Evolutionary conservation across 2,329 filamentous ascomycete genomes (phyloP), one percentile per base, ranked within the genome.

Genomic region (Fulvia fulva): DNA sequence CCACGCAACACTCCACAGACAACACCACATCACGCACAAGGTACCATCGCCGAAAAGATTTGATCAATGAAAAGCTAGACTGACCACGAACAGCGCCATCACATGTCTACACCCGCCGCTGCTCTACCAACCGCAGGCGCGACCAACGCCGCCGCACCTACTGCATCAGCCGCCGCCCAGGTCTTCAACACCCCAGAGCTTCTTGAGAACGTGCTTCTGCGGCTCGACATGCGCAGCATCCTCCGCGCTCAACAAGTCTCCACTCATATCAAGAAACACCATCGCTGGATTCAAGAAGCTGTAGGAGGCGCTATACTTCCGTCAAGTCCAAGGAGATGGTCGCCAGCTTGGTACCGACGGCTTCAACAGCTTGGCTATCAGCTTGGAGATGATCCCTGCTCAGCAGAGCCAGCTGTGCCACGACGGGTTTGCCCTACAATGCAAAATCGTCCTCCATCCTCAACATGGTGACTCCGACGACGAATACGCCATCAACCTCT

Each of bases 191-290:
- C 26, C n/a, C 23, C 19, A 16, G 57, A 59, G 52, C 37, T 59
- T 19, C 46, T 55, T 6, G 52, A 59, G 28, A 26, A 45, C 1
- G 51, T 59, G 52, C 26, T 52, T 9, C 7, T 51, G 1, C 7
- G 46, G 30, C 19, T 55, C 14, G 32, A 52, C 11, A 55, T 55
- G 34, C 9, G 22, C 19, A 44, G n/a, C 14, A 30, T 59, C 11
- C 34, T 56, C 12, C 53, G 55, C n/a, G 37, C 26, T 19, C 57
- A 59, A 34, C 57, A 53, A 19, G 57, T 59, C 23, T 41, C 34
- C 6, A 41, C 9, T 14, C 11, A 41, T 14, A n/a, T 41, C 11
- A 5, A 41, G 16, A n/a, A 16, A 41, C 34, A 41, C 16, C 11
- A 41, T n/a, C 34, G 34, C 34, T 2, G 34, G 34, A 9, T 41